Conservation (phyloP, 2,329 filamentous ascomycete species). For the Epichloe uncinata region DNA sequence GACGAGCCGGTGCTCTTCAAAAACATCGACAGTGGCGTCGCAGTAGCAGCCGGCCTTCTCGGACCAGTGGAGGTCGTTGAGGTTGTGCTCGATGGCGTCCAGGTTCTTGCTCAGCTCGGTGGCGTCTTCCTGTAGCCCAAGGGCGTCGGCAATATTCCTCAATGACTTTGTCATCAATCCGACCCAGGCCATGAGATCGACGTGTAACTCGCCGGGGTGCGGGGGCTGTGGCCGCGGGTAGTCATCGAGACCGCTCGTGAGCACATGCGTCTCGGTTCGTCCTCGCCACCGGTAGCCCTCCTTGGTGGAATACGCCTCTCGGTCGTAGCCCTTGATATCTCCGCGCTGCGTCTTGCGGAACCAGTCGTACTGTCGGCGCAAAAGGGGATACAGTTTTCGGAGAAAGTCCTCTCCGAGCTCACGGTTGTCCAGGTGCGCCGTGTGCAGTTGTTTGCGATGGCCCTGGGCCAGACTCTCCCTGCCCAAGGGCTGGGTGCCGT, state of each 20-base stretch:
- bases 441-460: constrained; percentile 35
- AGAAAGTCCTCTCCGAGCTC: constrained; percentile 60
- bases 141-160: constrained; percentile 59
- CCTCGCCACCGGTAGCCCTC: constrained; percentile 95
- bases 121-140: constrained; percentile 67
- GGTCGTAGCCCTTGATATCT: constrained; percentile 83
- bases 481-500: constrained; percentile 30
- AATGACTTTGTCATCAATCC: constrained; percentile 91
- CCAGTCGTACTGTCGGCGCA: constrained; percentile 87
- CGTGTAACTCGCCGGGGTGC: constrained; percentile 88
- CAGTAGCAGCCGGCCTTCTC: constrained; percentile 72
- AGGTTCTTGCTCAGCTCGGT: constrained; percentile 58
- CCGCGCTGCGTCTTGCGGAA: constrained; percentile 86
- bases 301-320: constrained; percentile 73
- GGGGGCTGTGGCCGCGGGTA: constrained; percentile 90
- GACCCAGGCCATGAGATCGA: constrained; percentile 92
- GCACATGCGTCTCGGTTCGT: constrained; percentile 70
- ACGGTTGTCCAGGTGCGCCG: constrained; percentile 52
- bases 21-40: constrained; percentile 89
- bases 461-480: constrained; percentile 29
- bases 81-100: constrained; percentile 67
- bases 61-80: constrained; percentile 90
- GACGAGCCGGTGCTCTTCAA: constrained; percentile 76
- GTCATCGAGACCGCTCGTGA: constrained; percentile 91
- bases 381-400: constrained; percentile 65